Base-by-base conservation (phyloP, 768 basidiomycete genomes). In the Pilatotrama ljubarskyi region DNA sequence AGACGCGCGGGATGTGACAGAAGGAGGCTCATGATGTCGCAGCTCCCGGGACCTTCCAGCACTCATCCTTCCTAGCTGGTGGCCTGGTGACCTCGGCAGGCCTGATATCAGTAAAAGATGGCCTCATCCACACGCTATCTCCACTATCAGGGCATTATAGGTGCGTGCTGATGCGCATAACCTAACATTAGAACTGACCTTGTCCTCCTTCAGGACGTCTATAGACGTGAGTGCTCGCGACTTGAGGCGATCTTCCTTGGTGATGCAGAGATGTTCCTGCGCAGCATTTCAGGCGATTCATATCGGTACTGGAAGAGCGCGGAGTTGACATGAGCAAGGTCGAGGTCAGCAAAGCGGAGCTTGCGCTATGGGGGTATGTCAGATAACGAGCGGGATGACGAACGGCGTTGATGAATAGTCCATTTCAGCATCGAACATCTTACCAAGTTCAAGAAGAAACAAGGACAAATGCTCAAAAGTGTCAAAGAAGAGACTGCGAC, bases 141-240 rank as follows among this genome's bases (percentile, higher is more conserved):
- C 87, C 87, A 2, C 74, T 87, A 3, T 85, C 84, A 2, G 88
- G 87, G 0, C 88, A 90, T 65, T 90, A 89, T 69, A 75, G 81
- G 62, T 61, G 44, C 15, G 47, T 26, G 5, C 2, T 6, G 22
- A 20, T 7, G 15, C 9, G 13, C 18, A 29, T 14, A 17, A 5
- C 0, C 5, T 7, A 15, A 24, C 7, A 13, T 51, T 25, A 36
- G 26, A 13, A 24, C 29, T 29, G 47, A 24, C 53, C 11, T 29
- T 25, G 46, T 20, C 4, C 10, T 18, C n/a, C 13, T 11, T 14
- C 25, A 83, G 85, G 54, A 84, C 84, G 20, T 80, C 82, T 0
- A 79, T 85, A 32, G 74, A 83, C 51, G 85, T 82, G 57, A 55
- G 51, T 38, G 38, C 36, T 11, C 20, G n/a, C 4, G 6, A 5